phyloP scores from a whole-genome alignment of 108 stramenopile species.

The Pseudonitzschia delicatissima region DNA sequence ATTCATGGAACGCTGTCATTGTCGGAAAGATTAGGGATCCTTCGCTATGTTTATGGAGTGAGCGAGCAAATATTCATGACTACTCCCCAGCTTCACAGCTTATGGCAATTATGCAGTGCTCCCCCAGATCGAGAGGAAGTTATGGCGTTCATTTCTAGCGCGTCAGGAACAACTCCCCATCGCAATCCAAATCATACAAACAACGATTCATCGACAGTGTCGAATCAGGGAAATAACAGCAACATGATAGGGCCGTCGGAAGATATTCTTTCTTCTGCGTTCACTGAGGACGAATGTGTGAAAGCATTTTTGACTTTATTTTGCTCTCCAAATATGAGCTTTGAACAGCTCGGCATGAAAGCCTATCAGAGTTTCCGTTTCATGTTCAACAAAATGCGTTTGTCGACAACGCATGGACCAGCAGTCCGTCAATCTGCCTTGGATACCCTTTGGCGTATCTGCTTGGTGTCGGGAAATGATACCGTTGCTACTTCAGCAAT shows the following conservation, averaged over 20 bases:
- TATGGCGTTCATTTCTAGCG: slow-evolving; percentile 77
- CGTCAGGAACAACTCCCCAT: slow-evolving; percentile 39
- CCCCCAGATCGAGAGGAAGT: slow-evolving; percentile 72
- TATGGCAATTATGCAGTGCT: slow-evolving; percentile 70
- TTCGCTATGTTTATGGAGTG: slow-evolving; percentile 77
- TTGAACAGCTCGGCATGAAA: slow-evolving; percentile 50
- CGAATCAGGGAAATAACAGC: background rate
- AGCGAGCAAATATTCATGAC: slow-evolving; percentile 44
- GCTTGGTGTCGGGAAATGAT: slow-evolving; percentile 60
- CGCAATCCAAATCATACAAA: background rate
- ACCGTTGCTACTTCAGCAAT: slow-evolving; percentile 77
- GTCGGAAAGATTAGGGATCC: slow-evolving; percentile 57
- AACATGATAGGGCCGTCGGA: slow-evolving; percentile 22
- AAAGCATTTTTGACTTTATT: slow-evolving; percentile 74
- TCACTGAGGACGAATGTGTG: slow-evolving; percentile 53
- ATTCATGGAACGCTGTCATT: slow-evolving; percentile 27
- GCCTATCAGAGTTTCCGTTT: slow-evolving; percentile 75
- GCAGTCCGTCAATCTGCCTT: slow-evolving; percentile 39
- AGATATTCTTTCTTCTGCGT: slow-evolving; percentile 55
- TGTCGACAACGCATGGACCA: slow-evolving; percentile 15
- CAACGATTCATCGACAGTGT: background rate
- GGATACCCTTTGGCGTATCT: slow-evolving; percentile 85
- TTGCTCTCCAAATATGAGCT: slow-evolving; percentile 60
- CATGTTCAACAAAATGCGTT: slow-evolving; percentile 50
- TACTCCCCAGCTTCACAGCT: slow-evolving; percentile 46